Conservation (phyloP, 2,329 filamentous ascomycete genomes). For the Aspergillus intermedius region DNA sequence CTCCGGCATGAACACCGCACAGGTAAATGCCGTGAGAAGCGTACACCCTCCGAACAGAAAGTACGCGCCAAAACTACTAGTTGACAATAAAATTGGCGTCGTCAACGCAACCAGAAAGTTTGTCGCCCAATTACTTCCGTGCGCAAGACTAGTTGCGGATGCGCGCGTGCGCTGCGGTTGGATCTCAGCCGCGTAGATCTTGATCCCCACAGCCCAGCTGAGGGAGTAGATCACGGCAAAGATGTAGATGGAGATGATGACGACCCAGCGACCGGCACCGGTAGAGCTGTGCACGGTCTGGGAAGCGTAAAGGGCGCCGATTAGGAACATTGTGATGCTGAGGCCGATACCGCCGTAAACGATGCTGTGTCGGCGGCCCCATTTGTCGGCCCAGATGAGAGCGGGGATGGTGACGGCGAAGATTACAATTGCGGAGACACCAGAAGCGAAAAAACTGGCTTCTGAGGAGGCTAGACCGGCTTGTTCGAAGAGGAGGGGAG, state of each 20-base stretch:
- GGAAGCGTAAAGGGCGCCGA: slow-evolving; percentile 28
- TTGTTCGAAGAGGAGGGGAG: slow-evolving; percentile 54
- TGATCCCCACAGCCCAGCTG: slow-evolving; percentile 51
- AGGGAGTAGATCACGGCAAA: slow-evolving; percentile 25
- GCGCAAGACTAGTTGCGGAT: slow-evolving; percentile 47
- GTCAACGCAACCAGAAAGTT: slow-evolving; percentile 43
- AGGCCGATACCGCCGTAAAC: slow-evolving; percentile 50
- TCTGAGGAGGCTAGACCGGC: slow-evolving; percentile 51
- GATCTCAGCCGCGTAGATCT: slow-evolving; percentile 55
- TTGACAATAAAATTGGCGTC: slow-evolving; percentile 38
- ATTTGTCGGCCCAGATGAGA: slow-evolving; percentile 51
- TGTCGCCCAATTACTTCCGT: slow-evolving; percentile 46
- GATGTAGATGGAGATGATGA: slow-evolving; percentile 23
- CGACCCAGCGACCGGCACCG: slow-evolving; percentile 26
- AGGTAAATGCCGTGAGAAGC: slow-evolving; percentile 34
- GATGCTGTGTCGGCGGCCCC: slow-evolving; percentile 50
- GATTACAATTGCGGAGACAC: slow-evolving; percentile 55
- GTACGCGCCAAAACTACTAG: slow-evolving; percentile 40
- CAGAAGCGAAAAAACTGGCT: slow-evolving; percentile 55
- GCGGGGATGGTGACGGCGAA: slow-evolving; percentile 53
- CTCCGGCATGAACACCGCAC: slow-evolving; percentile 45
- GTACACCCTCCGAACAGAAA: slow-evolving; percentile 42
- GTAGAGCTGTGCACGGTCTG: slow-evolving; percentile 20
- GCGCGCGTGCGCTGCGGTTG: slow-evolving; percentile 51
- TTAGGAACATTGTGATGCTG: slow-evolving; percentile 32